Percentiles rank a stretch among this genome's conserved stretches.
These are phyloP conservation scores for Domatiomyces catenatus DNA, from an alignment of 2,329 filamentous ascomycete genomes.

Conservation along the genomic window DNA sequence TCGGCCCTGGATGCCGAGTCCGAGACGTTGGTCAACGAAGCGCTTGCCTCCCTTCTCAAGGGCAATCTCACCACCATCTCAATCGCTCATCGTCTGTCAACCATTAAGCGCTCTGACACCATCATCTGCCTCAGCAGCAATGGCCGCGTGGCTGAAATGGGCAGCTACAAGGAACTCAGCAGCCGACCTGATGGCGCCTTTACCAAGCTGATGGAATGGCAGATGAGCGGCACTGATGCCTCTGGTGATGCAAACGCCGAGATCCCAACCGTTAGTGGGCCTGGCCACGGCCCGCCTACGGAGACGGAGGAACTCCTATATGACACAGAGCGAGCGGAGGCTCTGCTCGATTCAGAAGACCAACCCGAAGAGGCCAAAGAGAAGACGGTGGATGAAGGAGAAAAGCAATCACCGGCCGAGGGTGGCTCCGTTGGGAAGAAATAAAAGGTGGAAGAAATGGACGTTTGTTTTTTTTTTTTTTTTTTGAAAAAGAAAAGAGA, in stretches of 20 bases:
- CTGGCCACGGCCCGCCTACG: background rate
- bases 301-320: background rate
- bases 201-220: constrained; percentile 95
- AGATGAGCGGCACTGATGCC: constrained; percentile 70
- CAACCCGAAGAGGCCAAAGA: background rate
- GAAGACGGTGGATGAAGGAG: background rate
- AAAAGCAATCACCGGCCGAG: background rate
- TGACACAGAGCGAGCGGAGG: background rate
- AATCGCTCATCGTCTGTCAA: constrained; percentile 88
- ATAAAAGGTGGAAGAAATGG: background rate
- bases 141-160: constrained; percentile 80
- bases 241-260: constrained; percentile 8
- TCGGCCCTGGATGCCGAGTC: constrained; percentile 92
- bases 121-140: constrained; percentile 83
- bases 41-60: constrained; percentile 61
- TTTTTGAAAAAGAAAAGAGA: background rate
- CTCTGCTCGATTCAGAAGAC: background rate
- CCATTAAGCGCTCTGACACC: constrained; percentile 86
- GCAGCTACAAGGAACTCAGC: constrained; percentile 64
- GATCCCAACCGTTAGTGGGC: constrained; percentile 8
- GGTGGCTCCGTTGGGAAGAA: background rate
- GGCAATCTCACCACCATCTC: constrained; percentile 93
- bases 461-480: background rate
- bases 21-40: constrained; percentile 89
- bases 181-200: constrained; percentile 66